Evolutionary conservation across 805 yeast genomes (phyloP).

Genomic region (Saccharomycopsis fermentans): DNA sequence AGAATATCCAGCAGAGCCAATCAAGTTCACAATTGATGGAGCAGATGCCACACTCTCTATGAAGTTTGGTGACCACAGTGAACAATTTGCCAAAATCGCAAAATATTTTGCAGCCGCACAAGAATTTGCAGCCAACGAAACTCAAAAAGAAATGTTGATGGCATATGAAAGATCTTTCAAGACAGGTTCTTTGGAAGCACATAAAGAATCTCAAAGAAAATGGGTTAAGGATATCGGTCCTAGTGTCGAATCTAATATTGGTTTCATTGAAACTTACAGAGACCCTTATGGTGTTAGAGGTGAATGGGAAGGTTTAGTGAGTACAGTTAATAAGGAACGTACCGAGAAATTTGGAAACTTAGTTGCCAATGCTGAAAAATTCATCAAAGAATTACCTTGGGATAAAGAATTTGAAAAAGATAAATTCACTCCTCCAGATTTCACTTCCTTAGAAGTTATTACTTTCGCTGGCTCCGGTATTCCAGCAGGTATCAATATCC

Average conservation of each 20-base stretch:
- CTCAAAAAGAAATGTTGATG: constrained; percentile 55
- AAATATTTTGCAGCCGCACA: constrained; percentile 46
- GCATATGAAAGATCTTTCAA: constrained; percentile 59
- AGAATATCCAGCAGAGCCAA: constrained; percentile 37
- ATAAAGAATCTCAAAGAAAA: constrained; percentile 68
- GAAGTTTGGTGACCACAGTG: constrained; percentile 68
- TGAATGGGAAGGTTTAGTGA: constrained; percentile 88
- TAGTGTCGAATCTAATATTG: constrained; percentile 67
- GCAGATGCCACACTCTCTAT: constrained; percentile 35
- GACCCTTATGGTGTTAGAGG: constrained; percentile 90
- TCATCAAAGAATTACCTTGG: constrained; percentile 72
- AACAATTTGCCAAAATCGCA: constrained; percentile 53
- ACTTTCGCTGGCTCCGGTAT: constrained; percentile 85
- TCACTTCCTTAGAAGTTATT: constrained; percentile 80
- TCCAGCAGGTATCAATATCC: constrained; percentile 90
- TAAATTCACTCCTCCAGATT: constrained; percentile 83
- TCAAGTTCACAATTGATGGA: constrained; percentile 31
- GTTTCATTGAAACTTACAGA: constrained; percentile 87
- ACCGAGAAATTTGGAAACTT: constrained; percentile 68
- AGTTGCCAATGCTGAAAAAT: constrained; percentile 56
- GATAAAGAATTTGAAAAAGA: constrained; percentile 65
- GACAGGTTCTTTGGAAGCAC: constrained; percentile 79
- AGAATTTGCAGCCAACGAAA: constrained; percentile 60
- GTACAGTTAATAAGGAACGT: constrained; percentile 81
- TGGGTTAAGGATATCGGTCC: constrained; percentile 90